Percentiles rank a stretch among this genome's conserved stretches.
Conservation (phyloP, 2,329 filamentous ascomycete genomes). For the Aurifilum marmelostoma region DNA sequence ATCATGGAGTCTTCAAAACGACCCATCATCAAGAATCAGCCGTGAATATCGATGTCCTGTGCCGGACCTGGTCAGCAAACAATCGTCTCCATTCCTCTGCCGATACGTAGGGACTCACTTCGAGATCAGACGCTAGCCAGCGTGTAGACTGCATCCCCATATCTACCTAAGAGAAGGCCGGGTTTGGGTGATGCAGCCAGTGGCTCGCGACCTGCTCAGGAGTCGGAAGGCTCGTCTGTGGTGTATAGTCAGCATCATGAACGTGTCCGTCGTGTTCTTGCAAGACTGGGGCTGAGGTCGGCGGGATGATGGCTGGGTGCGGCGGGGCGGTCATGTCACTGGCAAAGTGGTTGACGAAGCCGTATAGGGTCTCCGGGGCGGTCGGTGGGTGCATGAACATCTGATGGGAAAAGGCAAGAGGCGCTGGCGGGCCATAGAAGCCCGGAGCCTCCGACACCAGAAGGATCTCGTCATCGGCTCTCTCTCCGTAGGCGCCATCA, state of each 20-base stretch:
- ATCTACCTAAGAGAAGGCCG: conserved; percentile 22
- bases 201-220: conserved; percentile 16
- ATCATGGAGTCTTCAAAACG: not conserved
- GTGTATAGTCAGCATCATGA: conserved; percentile 25
- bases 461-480: conserved; percentile 15
- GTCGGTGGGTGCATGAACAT: conserved; percentile 21
- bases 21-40: not conserved
- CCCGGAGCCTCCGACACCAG: conserved; percentile 17
- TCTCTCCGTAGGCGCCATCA: not conserved
- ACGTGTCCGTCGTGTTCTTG: conserved; percentile 9
- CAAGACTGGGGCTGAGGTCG: not conserved
- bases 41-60: not conserved
- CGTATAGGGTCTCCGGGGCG: conserved; percentile 19
- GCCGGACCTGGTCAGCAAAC: not conserved
- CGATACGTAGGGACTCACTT: not conserved
- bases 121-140: not conserved
- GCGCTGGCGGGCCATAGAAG: conserved; percentile 4
- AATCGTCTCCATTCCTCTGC: not conserved
- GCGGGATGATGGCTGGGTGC: conserved; percentile 9
- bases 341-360: conserved; percentile 19
- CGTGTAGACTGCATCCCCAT: not conserved
- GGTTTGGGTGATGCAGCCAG: conserved; percentile 25
- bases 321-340: conserved; percentile 11
- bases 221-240: conserved; percentile 17
- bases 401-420: conserved; percentile 16